phyloP scores from a whole-genome alignment of 73 alveolate genomes.

The Effrenium voratum region DNA sequence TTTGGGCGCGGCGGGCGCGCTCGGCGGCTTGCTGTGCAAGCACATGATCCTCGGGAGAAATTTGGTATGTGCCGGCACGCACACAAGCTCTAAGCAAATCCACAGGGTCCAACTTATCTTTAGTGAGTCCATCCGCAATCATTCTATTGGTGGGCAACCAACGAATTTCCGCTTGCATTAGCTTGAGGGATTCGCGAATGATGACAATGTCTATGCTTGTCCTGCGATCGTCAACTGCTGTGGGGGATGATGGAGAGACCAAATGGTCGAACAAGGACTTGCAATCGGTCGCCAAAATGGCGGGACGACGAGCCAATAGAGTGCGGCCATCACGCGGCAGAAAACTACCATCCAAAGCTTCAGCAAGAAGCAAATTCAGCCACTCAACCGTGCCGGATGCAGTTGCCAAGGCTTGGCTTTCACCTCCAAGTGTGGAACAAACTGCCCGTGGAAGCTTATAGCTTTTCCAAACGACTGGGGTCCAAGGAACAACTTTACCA shows the following conservation, averaged over 20 bases:
- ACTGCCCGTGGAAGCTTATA: neutral
- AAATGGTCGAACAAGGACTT: neutral
- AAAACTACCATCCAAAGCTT: neutral
- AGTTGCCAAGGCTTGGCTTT: neutral
- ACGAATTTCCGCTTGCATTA: neutral
- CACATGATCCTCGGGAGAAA: neutral
- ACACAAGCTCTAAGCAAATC: neutral
- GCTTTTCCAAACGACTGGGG: neutral
- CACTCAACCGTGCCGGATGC: neutral
- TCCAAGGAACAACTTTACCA: neutral
- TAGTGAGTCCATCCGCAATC: constrained; percentile 4
- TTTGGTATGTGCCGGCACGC: neutral
- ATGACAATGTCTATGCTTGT: neutral
- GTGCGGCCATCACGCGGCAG: neutral
- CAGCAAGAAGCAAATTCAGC: neutral
- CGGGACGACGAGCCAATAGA: neutral
- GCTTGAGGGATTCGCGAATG: neutral
- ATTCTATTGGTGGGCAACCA: neutral
- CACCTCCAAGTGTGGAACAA: neutral
- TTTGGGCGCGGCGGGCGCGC: neutral
- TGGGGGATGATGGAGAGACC: neutral
- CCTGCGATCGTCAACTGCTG: neutral
- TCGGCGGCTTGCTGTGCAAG: neutral
- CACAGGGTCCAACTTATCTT: neutral
- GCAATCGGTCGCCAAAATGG: neutral